These are phyloP conservation scores for Cordyceps tenuipes DNA, from an alignment of 2,329 filamentous ascomycete genomes.

Conservation along the genomic window DNA sequence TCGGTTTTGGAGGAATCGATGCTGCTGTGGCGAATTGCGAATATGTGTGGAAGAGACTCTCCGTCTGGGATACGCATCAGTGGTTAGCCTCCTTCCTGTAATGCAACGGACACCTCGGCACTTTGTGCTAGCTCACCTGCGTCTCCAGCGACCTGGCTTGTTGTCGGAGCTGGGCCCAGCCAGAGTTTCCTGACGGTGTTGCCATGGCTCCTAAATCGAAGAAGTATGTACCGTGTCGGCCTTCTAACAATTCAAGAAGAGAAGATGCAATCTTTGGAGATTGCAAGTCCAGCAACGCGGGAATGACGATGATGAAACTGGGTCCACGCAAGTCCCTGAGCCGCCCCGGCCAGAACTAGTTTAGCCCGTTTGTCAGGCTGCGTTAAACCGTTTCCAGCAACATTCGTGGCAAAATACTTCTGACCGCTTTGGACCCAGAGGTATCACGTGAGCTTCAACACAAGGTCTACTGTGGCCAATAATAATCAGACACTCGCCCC, in stretches of 20 bases:
- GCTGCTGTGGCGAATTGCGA: conserved; percentile 80
- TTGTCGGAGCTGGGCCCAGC: conserved; percentile 92
- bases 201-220: conserved; percentile 33
- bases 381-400: neutral
- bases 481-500: conserved; percentile 22
- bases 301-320: conserved; percentile 11
- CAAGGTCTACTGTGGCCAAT: conserved; percentile 20
- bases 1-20: conserved; percentile 73
- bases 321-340: conserved; percentile 6
- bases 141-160: conserved; percentile 83
- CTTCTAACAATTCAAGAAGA: neutral
- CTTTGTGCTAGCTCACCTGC: conserved; percentile 64
- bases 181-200: conserved; percentile 46
- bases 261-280: neutral
- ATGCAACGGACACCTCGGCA: neutral
- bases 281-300: conserved; percentile 2
- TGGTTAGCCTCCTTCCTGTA: neutral
- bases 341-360: neutral
- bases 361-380: neutral
- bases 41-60: conserved; percentile 74
- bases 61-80: conserved; percentile 51
- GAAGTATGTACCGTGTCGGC: neutral
- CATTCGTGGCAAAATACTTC: conserved; percentile 12
- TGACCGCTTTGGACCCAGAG: conserved; percentile 22
- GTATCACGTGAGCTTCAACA: conserved; percentile 19